phyloP scores from a whole-genome alignment of 371 early-diverging fungal species.

The Entomophthora muscae region DNA sequence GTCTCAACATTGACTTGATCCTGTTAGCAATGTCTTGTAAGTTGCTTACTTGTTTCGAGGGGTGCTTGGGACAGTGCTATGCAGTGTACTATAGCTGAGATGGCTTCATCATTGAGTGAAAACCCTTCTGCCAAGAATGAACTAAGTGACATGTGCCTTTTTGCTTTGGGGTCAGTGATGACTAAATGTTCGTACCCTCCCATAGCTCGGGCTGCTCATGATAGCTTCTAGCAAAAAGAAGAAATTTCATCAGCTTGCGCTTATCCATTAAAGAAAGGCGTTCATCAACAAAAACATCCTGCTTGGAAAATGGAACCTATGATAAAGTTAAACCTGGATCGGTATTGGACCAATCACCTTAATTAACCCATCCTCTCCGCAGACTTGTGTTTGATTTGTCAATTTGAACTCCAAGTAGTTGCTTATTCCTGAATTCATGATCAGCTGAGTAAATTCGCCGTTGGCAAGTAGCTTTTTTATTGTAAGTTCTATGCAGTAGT shows the following conservation, averaged over 20 bases:
- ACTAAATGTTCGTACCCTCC: constrained; percentile 13
- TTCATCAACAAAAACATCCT: constrained; percentile 74
- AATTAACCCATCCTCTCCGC: neutral
- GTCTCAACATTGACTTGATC: neutral
- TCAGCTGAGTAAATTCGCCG: neutral
- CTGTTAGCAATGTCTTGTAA: neutral
- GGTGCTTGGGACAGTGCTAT: neutral
- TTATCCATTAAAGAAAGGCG: constrained; percentile 62
- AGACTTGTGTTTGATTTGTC: neutral
- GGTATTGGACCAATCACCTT: neutral
- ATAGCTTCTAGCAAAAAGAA: constrained; percentile 43
- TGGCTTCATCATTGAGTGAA: neutral
- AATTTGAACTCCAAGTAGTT: constrained; percentile 3
- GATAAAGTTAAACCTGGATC: neutral
- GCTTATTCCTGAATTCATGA: neutral
- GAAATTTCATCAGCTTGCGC: constrained; percentile 72
- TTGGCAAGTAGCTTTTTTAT: neutral
- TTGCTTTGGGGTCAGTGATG: neutral
- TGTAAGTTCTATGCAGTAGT: neutral
- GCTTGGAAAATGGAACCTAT: constrained; percentile 76
- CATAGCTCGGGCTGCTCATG: constrained; percentile 18
- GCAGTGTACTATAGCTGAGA: neutral
- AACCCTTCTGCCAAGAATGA: neutral
- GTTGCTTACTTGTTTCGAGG: neutral
- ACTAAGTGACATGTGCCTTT: neutral